Evolutionary conservation across 2,329 filamentous ascomycete genomes (phyloP).

Genomic region (Ophiostoma himal-ulmi): DNA sequence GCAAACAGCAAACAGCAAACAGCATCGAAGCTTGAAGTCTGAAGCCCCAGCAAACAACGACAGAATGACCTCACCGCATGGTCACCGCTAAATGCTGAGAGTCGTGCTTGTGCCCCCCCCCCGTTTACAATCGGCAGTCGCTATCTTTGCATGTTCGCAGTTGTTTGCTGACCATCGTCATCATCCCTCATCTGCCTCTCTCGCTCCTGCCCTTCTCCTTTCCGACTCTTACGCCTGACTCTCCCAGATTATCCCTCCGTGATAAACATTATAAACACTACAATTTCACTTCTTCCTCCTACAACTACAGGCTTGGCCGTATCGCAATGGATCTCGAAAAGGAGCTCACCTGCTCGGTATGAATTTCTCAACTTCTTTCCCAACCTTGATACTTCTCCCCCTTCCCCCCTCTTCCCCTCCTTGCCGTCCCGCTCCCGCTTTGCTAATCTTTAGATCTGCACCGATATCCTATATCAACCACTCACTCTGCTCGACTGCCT

Average conservation of each 20-base stretch:
- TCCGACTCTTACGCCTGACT: neutral
- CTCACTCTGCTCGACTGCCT: conserved; percentile 88
- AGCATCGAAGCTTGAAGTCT: neutral
- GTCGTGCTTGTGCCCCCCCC: neutral
- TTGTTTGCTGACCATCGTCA: conserved; percentile 1
- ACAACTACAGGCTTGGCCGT: neutral
- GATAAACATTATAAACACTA: neutral
- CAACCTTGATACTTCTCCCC: neutral
- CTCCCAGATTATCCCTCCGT: neutral
- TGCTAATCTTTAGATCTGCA: conserved; percentile 68
- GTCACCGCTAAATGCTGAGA: conserved; percentile 4
- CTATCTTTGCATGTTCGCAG: conserved; percentile 7
- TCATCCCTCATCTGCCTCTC: conserved; percentile 3
- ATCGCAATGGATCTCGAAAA: conserved; percentile 70
- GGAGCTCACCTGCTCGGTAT: conserved; percentile 90
- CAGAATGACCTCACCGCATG: conserved; percentile 16
- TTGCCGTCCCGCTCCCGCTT: neutral
- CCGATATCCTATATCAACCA: conserved; percentile 86
- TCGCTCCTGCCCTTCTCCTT: neutral
- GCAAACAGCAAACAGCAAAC: neutral
- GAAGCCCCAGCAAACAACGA: neutral
- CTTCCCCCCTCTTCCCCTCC: conserved; percentile 2
- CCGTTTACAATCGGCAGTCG: conserved; percentile 15
- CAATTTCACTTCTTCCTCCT: neutral
- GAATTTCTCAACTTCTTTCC: conserved; percentile 30